Percentiles rank a stretch among this genome's conserved stretches.
Conservation (phyloP, 2,329 filamentous ascomycete genomes). For the Fusarium anthophilum region DNA sequence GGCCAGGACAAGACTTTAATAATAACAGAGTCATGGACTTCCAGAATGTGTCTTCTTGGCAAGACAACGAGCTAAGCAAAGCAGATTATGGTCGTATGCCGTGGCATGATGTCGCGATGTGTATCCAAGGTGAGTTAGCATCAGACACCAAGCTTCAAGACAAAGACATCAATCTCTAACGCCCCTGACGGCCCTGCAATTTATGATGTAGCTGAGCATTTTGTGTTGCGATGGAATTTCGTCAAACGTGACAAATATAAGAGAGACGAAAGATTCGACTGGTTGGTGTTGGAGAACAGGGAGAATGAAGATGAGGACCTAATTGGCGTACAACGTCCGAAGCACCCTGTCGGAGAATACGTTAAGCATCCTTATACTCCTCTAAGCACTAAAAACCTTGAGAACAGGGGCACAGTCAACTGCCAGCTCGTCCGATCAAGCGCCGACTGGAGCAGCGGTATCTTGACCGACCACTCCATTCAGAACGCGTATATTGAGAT, state of each 20-base stretch:
- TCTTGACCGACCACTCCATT: constrained; percentile 84
- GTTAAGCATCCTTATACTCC: constrained; percentile 80
- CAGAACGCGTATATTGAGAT: constrained; percentile 87
- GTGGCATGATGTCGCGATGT: constrained; percentile 86
- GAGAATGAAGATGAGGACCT: constrained; percentile 84
- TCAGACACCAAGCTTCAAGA: not conserved
- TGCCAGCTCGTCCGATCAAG: constrained; percentile 92
- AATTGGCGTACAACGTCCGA: constrained; percentile 86
- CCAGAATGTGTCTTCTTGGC: constrained; percentile 89
- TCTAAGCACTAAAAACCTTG: constrained; percentile 70
- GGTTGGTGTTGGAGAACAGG: constrained; percentile 81
- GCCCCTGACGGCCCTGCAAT: constrained; percentile 71
- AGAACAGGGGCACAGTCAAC: constrained; percentile 76
- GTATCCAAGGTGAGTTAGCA: constrained; percentile 7
- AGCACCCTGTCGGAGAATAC: constrained; percentile 89
- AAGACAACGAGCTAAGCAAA: constrained; percentile 91
- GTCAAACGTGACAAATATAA: constrained; percentile 98
- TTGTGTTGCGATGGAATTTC: constrained; percentile 95
- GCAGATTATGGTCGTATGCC: constrained; percentile 94
- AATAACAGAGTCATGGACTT: constrained; percentile 98
- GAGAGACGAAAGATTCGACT: constrained; percentile 83
- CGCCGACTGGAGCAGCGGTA: constrained; percentile 92
- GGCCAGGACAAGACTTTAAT: constrained; percentile 97
- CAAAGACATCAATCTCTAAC: constrained; percentile 60
- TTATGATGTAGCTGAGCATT: constrained; percentile 95